Percentiles rank a stretch among this genome's conserved stretches.
These are phyloP conservation scores for Amanita fuliginea DNA, from an alignment of 768 basidiomycete genomes.

Conservation along the genomic window DNA sequence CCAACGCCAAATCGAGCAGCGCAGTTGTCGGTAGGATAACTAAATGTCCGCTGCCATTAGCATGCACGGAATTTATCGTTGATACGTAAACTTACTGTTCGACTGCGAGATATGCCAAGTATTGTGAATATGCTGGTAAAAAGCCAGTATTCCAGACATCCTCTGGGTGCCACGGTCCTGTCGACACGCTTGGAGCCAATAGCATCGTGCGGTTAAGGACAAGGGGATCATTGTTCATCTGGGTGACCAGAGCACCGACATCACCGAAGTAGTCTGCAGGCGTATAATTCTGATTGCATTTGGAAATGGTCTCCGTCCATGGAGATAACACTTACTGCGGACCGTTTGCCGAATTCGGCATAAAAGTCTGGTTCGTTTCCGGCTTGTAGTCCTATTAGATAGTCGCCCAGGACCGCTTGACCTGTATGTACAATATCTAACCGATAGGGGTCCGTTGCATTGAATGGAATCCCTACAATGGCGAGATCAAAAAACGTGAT, in stretches of 20 bases:
- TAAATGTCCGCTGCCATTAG: constrained; percentile 4
- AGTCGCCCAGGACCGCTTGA: constrained; percentile 50
- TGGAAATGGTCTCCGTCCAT: background rate
- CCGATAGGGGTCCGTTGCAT: constrained; percentile 43
- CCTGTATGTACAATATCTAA: constrained; percentile 45
- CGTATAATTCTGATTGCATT: constrained; percentile 14
- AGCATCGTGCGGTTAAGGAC: constrained; percentile 31
- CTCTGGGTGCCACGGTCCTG: constrained; percentile 35
- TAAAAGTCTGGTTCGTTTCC: constrained; percentile 77
- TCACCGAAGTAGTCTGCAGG: constrained; percentile 38
- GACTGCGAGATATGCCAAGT: constrained; percentile 35
- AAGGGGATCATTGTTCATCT: constrained; percentile 22
- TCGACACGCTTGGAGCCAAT: constrained; percentile 52
- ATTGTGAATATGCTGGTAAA: constrained; percentile 27
- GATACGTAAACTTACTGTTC: constrained; percentile 34
- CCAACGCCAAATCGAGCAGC: constrained; percentile 36
- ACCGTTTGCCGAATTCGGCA: constrained; percentile 30
- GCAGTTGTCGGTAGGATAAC: constrained; percentile 47
- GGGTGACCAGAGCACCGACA: constrained; percentile 29
- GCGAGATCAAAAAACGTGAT: background rate
- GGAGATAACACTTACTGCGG: constrained; percentile 18
- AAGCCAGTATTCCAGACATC: constrained; percentile 41
- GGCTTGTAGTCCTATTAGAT: constrained; percentile 57
- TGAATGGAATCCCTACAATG: constrained; percentile 47
- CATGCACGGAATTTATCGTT: background rate